phyloP scores from a whole-genome alignment of 495 filamentous ascomycete species.

The Baudoinia panamericana region DNA sequence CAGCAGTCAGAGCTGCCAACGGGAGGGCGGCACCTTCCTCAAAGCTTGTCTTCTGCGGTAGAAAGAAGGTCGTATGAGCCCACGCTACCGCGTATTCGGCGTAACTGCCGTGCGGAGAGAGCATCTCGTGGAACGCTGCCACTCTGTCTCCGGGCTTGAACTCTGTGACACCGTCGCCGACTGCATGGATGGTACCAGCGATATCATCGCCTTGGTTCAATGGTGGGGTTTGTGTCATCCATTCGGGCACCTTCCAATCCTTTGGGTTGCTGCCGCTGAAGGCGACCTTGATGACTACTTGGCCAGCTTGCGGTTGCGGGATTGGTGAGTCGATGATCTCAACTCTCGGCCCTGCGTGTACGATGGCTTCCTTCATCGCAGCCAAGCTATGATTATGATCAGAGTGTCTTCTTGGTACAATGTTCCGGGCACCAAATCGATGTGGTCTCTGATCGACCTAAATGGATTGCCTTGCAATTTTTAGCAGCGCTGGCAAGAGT shows the following conservation, averaged over 20 bases:
- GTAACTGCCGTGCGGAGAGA: conserved; percentile 43
- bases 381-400: too few relatives aligned
- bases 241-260: conserved; percentile 35
- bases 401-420: too few relatives aligned
- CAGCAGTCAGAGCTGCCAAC: conserved; percentile 62
- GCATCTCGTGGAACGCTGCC: conserved; percentile 54
- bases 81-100: conserved; percentile 59
- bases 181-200: conserved; percentile 49
- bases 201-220: conserved; percentile 60
- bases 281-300: conserved; percentile 58
- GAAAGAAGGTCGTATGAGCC: conserved; percentile 54
- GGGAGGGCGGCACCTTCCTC: conserved; percentile 66
- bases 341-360: conserved; percentile 41
- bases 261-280: conserved; percentile 64
- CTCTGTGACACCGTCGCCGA: conserved; percentile 47
- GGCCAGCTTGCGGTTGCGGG: conserved; percentile 43
- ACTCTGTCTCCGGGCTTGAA: conserved; percentile 59
- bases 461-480: too few relatives aligned
- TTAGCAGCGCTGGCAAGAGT: too few relatives aligned
- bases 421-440: too few relatives aligned
- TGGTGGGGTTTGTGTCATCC: conserved; percentile 6
- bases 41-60: conserved; percentile 50
- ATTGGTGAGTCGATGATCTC: conserved; percentile 49
- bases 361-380: conserved; percentile 53
- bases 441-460: too few relatives aligned